phyloP scores from a whole-genome alignment of 805 yeast species.

The Saccharomycopsis synnaedendra region DNA sequence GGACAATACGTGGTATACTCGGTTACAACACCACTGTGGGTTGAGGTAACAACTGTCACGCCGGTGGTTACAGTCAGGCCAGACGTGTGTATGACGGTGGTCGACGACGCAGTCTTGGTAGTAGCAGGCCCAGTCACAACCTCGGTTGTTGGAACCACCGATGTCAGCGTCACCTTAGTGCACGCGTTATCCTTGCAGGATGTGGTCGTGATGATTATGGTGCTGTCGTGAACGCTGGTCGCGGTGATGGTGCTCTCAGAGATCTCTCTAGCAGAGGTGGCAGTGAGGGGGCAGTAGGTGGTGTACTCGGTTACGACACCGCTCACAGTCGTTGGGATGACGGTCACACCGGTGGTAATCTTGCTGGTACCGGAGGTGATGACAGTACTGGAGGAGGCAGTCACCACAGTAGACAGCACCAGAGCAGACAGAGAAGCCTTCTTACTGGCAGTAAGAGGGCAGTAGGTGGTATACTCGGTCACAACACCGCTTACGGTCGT shows the following conservation, averaged over 20 bases:
- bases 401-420: too few species aligned
- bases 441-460: too few species aligned
- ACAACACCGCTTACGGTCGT: neutral
- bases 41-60: neutral
- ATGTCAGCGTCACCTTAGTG: neutral
- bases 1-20: conserved; percentile 6
- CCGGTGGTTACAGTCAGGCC: neutral
- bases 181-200: neutral
- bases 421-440: too few species aligned
- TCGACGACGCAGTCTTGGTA: too few species aligned
- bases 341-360: conserved; percentile 18
- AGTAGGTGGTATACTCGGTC: too few species aligned
- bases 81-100: neutral
- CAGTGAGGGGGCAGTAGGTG: conserved; percentile 20
- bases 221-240: neutral
- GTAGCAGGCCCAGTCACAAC: neutral
- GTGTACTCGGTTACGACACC: conserved; percentile 20
- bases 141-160: neutral
- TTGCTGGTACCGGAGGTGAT: too few species aligned
- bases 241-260: neutral
- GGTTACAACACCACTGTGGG: conserved; percentile 1
- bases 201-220: neutral
- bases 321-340: conserved; percentile 16
- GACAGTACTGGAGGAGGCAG: too few species aligned
- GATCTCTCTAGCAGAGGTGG: neutral